A percentile compares a stretch with the other conserved stretches of the same genome.
Evolutionary conservation across 129 eudicot species (phyloP).

Genomic region (Dittrichia graveolens): DNA sequence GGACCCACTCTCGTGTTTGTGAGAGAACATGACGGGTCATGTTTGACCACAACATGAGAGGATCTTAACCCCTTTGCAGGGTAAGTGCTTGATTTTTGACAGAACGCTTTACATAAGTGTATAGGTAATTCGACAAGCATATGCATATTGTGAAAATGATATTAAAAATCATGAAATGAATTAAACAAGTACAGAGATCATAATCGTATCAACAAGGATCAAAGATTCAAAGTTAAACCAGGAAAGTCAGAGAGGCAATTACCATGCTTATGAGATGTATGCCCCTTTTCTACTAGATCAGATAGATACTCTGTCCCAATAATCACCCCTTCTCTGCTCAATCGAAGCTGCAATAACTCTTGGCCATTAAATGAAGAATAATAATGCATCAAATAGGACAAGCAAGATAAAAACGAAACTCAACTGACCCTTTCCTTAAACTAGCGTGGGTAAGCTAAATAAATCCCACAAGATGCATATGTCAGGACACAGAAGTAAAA

Average conservation of each 20-base stretch:
- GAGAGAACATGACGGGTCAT: too few species aligned
- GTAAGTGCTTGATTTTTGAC: not conserved
- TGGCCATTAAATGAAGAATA: conserved; percentile 17
- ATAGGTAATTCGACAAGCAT: conserved; percentile 2
- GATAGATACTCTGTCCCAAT: conserved; percentile 89
- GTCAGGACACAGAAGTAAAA: not conserved
- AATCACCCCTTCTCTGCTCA: conserved; percentile 71
- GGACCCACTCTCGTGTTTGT: too few species aligned
- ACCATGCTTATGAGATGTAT: conserved; percentile 79
- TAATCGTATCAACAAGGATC: not conserved
- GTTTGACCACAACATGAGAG: too few species aligned
- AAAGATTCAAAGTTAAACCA: conserved; percentile 7
- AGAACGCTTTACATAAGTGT: conserved; percentile 22
- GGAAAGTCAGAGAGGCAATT: conserved; percentile 19
- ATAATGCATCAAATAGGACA: conserved; percentile 25
- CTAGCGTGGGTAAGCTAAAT: conserved; percentile 12
- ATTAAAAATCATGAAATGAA: conserved; percentile 4
- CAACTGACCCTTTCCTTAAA: conserved; percentile 15
- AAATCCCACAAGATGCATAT: conserved; percentile 17
- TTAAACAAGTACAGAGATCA: conserved; percentile 6
- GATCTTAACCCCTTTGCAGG: too few species aligned
- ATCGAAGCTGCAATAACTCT: conserved; percentile 77
- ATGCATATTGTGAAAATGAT: conserved; percentile 8
- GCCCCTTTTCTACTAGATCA: conserved; percentile 91
- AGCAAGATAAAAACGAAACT: conserved; percentile 14